Evolutionary conservation across 257 asterid species (phyloP).

Genomic region (Asclepias syriaca): DNA sequence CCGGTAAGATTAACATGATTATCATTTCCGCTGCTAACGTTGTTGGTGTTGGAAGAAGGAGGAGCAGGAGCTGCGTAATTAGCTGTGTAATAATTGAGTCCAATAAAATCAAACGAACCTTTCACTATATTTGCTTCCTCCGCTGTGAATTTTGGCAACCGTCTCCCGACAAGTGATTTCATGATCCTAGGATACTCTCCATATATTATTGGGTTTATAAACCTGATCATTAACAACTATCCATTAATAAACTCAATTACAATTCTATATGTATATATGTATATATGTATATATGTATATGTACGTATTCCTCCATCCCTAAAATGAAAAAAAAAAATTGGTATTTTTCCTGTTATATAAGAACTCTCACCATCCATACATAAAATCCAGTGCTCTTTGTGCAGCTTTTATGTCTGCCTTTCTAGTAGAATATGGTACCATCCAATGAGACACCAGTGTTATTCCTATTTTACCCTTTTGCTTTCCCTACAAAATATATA

Average conservation of each 20-base stretch:
- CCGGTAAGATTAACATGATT: constrained; percentile 1
- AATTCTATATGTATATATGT: too few species aligned
- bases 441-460: constrained; percentile 21
- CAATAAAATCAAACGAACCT: constrained; percentile 25
- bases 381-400: constrained; percentile 40
- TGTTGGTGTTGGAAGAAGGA: neutral
- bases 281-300: too few species aligned
- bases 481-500: constrained; percentile 2
- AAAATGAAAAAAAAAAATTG: too few species aligned
- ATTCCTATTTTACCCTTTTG: constrained; percentile 28
- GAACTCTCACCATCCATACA: constrained; percentile 49
- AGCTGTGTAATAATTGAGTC: constrained; percentile 25
- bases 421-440: constrained; percentile 13
- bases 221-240: neutral
- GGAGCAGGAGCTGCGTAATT: constrained; percentile 15
- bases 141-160: constrained; percentile 16
- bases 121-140: constrained; percentile 16
- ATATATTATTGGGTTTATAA: neutral
- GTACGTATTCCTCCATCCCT: too few species aligned
- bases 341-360: too few species aligned
- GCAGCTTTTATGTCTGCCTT: constrained; percentile 9
- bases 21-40: constrained; percentile 14
- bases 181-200: constrained; percentile 22
- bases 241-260: too few species aligned
- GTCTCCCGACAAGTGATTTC: constrained; percentile 6